Percentiles rank a stretch among this genome's conserved stretches.
phyloP scores from a whole-genome alignment of 1,139 yeast genomes.

The Geotrichum carabidarum region DNA sequence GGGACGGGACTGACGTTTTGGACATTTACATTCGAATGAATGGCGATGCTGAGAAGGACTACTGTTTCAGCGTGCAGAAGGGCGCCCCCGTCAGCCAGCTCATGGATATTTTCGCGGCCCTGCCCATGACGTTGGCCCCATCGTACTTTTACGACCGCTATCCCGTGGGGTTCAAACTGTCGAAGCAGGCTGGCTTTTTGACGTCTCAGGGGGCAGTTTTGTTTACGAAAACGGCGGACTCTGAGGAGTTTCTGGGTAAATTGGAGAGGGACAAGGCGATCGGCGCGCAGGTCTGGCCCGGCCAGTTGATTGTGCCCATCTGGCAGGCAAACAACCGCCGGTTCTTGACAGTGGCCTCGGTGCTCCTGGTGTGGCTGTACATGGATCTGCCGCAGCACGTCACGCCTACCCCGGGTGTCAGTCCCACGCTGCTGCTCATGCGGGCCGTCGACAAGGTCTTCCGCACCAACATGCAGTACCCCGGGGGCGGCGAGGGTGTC shows the following conservation, averaged over 20 bases:
- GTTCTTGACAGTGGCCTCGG: conserved; percentile 43
- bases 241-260: conserved; percentile 42
- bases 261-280: conserved; percentile 44
- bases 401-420: conserved; percentile 87
- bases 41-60: conserved; percentile 78
- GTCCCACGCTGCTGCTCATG: conserved; percentile 62
- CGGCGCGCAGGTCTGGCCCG: conserved; percentile 61
- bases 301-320: conserved; percentile 76
- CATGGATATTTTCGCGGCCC: conserved; percentile 54
- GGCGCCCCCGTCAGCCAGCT: conserved; percentile 55
- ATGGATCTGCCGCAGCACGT: conserved; percentile 85
- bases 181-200: conserved; percentile 73
- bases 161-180: conserved; percentile 64
- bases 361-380: conserved; percentile 73
- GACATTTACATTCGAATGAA: conserved; percentile 82
- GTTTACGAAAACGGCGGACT: conserved; percentile 56
- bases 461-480: conserved; percentile 18
- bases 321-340: conserved; percentile 60
- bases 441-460: conserved; percentile 31
- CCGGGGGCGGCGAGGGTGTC: conserved; percentile 11
- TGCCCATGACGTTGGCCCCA: conserved; percentile 81
- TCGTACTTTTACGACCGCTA: conserved; percentile 58
- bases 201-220: conserved; percentile 78
- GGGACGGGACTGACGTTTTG: conserved; percentile 24
- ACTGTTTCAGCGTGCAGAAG: conserved; percentile 69